Base-by-base conservation (phyloP, 2,329 filamentous ascomycete genomes). In the Fusarium austroafricanum region DNA sequence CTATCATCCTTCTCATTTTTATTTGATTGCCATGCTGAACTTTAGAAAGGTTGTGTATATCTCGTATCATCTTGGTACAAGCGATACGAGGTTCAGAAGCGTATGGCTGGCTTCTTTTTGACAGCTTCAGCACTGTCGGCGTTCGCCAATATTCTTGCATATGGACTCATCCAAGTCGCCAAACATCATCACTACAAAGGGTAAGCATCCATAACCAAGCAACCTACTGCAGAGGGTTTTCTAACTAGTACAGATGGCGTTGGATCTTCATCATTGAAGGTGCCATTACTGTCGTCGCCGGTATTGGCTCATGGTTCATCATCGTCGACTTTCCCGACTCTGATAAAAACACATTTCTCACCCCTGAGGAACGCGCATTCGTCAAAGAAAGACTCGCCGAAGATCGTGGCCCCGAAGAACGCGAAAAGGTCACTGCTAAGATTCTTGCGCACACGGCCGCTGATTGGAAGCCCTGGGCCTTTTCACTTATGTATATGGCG, bases 211-310 rank as follows among this genome's bases (percentile, higher is more conserved):
- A 9, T 23, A 23, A 23, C 21, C 21, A 23, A 23, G 21, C 21
- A 23, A 23, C 6, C 21, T 23, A 4, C 21, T 4, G 6, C 21
- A 23, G 21, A 23, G 6, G 21, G 21, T 23, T 23, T 23, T 23
- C n/a, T 23, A 4, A 57, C 3, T 6, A 2, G 0, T 20, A 4
- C 8, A 67, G 64, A 29, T 68, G 65, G 65, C 50, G 65, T 1
- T 66, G 65, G 65, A 68, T 68, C 14, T 68, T 66, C n/a, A 68
- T 68, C n/a, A 17, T 68, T 2, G 65, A 68, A 17, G 65, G 65
- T 12, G 52, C 55, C 4, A 54, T 68, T 2, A 68, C 65, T 6
- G 60, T 68, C 2, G 2, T 68, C 5, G 60, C 65, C 0, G 65
- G 65, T 5, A 47, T 65, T 3, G 65, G 65, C 1, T 68, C 65